phyloP scores from a whole-genome alignment of 2,329 filamentous ascomycete genomes.

The Phialophora expanda region DNA sequence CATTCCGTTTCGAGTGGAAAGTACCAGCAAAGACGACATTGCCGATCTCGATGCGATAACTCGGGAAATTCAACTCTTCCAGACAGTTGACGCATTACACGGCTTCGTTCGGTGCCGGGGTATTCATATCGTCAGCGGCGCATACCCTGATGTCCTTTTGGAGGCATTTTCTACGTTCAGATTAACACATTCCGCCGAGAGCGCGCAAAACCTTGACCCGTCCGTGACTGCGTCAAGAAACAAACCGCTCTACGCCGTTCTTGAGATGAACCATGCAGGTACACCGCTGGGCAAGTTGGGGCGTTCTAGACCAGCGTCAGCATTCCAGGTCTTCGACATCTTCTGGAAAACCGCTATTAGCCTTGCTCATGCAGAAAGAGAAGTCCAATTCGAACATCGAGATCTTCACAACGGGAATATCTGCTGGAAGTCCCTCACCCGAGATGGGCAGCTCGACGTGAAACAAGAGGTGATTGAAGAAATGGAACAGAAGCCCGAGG shows the following conservation, averaged over 20 bases:
- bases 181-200: constrained; percentile 51
- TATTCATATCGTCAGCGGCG: constrained; percentile 62
- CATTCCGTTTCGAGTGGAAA: constrained; percentile 48
- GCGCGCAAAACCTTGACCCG: background rate
- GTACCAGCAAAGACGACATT: constrained; percentile 25
- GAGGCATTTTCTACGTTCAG: constrained; percentile 51
- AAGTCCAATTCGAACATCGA: constrained; percentile 67
- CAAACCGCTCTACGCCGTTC: constrained; percentile 65
- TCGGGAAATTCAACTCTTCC: constrained; percentile 58
- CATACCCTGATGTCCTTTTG: constrained; percentile 59
- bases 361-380: constrained; percentile 65
- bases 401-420: constrained; percentile 72
- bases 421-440: constrained; percentile 56
- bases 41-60: constrained; percentile 54
- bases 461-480: constrained; percentile 43
- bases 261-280: constrained; percentile 71
- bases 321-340: constrained; percentile 63
- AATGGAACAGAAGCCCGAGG: constrained; percentile 43
- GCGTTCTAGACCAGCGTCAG: constrained; percentile 49
- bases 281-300: constrained; percentile 55
- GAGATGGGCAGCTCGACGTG: constrained; percentile 45
- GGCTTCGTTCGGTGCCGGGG: constrained; percentile 68
- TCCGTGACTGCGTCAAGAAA: constrained; percentile 43
- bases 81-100: constrained; percentile 63
- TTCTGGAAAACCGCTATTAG: constrained; percentile 71